Percentiles rank a stretch among this genome's conserved stretches.
Conservation (phyloP, 768 basidiomycete genomes). For the Sarcomyxa edulis region DNA sequence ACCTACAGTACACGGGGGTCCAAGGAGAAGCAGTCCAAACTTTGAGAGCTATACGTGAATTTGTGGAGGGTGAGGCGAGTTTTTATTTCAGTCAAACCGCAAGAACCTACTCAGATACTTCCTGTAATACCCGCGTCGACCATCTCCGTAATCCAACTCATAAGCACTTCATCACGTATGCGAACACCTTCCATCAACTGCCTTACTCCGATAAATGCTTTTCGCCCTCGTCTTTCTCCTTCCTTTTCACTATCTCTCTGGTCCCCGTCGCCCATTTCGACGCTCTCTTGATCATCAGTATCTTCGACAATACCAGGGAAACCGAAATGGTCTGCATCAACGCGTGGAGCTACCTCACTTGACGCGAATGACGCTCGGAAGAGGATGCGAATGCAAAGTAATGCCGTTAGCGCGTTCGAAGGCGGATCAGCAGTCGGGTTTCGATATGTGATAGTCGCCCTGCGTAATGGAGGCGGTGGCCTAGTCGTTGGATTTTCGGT, state of each 20-base stretch:
- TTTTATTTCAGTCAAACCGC: no score
- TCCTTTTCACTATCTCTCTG: slow-evolving; percentile 52
- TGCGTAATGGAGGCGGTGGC: slow-evolving; percentile 66
- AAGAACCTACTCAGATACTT: no score
- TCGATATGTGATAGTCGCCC: slow-evolving; percentile 52
- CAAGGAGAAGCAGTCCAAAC: no score
- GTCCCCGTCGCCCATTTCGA: slow-evolving; percentile 41
- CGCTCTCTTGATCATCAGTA: slow-evolving; percentile 55
- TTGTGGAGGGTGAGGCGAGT: no score
- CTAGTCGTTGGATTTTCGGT: slow-evolving; percentile 59
- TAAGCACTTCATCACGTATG: slow-evolving; percentile 54
- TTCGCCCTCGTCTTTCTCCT: slow-evolving; percentile 66
- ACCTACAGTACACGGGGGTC: no score
- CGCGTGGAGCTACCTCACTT: slow-evolving; percentile 60
- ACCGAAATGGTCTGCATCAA: slow-evolving; percentile 83
- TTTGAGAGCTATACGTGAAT: no score
- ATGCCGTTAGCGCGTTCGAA: slow-evolving; percentile 70
- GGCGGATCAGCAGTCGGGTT: slow-evolving; percentile 60
- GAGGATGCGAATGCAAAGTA: slow-evolving; percentile 79
- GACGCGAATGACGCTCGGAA: slow-evolving; percentile 78
- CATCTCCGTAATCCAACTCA: slow-evolving; percentile 29
- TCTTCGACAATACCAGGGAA: slow-evolving; percentile 83
- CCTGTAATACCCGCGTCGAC: slow-evolving; percentile 8
- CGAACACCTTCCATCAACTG: slow-evolving; percentile 58
- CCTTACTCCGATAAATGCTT: slow-evolving; percentile 61